phyloP scores from a whole-genome alignment of 2,329 filamentous ascomycete species.

The Arthrobotrys iridis region DNA sequence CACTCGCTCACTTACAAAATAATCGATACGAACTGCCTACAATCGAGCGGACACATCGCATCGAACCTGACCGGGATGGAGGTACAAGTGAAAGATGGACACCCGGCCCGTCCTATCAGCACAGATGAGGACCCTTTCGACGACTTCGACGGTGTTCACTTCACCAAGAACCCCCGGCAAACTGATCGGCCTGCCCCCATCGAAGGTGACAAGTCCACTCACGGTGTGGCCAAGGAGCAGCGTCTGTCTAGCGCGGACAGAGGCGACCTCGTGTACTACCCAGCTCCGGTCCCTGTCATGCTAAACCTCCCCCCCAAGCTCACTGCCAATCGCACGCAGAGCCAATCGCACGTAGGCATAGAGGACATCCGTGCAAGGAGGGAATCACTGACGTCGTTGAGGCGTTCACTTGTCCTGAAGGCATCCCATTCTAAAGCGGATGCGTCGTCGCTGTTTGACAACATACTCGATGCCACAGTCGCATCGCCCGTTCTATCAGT shows the following conservation, averaged over 20 bases:
- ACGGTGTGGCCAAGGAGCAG: conserved; percentile 55
- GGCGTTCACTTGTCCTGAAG: conserved; percentile 42
- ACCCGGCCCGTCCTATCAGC: neutral
- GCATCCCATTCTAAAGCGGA: conserved; percentile 48
- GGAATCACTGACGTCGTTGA: conserved; percentile 44
- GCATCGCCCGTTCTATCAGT: conserved; percentile 47
- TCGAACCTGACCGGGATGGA: neutral
- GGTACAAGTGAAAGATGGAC: neutral
- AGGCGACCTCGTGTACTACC: conserved; percentile 82
- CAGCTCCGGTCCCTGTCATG: conserved; percentile 91
- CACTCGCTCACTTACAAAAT: neutral
- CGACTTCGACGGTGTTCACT: conserved; percentile 85
- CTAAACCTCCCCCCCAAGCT: conserved; percentile 89
- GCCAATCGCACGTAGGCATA: conserved; percentile 15
- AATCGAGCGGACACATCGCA: neutral
- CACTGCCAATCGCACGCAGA: conserved; percentile 67
- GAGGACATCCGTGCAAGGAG: conserved; percentile 30
- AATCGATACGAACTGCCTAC: neutral
- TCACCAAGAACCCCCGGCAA: conserved; percentile 66
- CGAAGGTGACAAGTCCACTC: conserved; percentile 43
- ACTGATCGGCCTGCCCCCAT: conserved; percentile 58
- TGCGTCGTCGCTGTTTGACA: conserved; percentile 48
- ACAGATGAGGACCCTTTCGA: conserved; percentile 69
- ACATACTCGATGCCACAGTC: conserved; percentile 51
- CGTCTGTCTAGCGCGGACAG: conserved; percentile 52